Conservation (phyloP, 2,329 filamentous ascomycete genomes). For the Trichophyton simii region DNA sequence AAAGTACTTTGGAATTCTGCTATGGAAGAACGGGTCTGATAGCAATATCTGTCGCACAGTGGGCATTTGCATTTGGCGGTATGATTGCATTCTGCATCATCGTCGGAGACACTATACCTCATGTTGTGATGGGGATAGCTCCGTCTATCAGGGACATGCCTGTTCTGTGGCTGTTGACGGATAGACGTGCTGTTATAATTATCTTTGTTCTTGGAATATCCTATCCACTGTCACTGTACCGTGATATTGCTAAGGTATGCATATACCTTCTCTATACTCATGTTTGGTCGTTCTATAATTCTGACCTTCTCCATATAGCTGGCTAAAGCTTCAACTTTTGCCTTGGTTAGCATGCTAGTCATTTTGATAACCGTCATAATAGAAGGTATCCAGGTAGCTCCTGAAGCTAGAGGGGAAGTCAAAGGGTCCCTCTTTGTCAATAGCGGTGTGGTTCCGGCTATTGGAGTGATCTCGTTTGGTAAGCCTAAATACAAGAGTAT, state of each 20-base stretch:
- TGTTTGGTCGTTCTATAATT: neutral
- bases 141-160: conserved; percentile 59
- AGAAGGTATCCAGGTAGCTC: conserved; percentile 63
- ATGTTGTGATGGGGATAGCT: conserved; percentile 72
- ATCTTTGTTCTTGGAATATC: conserved; percentile 76
- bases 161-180: conserved; percentile 68
- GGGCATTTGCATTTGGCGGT: conserved; percentile 95
- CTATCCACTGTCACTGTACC: conserved; percentile 82
- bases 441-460: conserved; percentile 80
- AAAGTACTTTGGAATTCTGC: conserved; percentile 90
- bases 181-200: conserved; percentile 74
- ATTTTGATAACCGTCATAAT: conserved; percentile 81
- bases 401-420: conserved; percentile 59
- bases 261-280: neutral
- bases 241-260: conserved; percentile 87
- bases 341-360: conserved; percentile 80
- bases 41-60: conserved; percentile 84
- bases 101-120: conserved; percentile 89
- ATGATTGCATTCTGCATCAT: conserved; percentile 99
- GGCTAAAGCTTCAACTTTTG: conserved; percentile 88
- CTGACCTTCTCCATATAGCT: conserved; percentile 45
- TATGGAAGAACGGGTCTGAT: conserved; percentile 80
- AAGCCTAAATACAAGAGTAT: conserved; percentile 20
- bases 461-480: conserved; percentile 97
- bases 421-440: conserved; percentile 64